Evolutionary conservation across 306 rosid genomes (phyloP).

Genomic region (Sicyos edulis): DNA sequence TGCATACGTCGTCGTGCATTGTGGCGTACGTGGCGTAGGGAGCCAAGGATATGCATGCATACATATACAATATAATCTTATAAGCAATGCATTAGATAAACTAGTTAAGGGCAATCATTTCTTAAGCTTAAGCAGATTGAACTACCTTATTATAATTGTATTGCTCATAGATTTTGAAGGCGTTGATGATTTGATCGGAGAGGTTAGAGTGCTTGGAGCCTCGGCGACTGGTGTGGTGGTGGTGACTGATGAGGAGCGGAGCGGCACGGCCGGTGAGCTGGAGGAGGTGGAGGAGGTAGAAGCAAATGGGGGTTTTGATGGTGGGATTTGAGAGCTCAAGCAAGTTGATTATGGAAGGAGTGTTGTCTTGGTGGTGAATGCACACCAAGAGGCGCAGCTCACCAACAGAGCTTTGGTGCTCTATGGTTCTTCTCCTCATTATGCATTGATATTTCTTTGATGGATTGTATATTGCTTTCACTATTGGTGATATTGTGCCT

Average conservation of each 20-base stretch:
- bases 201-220: neutral
- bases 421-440: constrained; percentile 37
- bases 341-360: constrained; percentile 44
- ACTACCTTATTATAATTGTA: constrained; percentile 7
- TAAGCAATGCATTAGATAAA: too few species aligned
- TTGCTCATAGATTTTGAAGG: constrained; percentile 36
- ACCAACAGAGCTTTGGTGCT: constrained; percentile 22
- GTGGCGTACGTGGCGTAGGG: constrained; percentile 49
- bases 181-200: constrained; percentile 34
- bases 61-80: too few species aligned
- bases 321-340: constrained; percentile 47
- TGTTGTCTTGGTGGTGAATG: constrained; percentile 36
- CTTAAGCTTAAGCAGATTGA: too few species aligned
- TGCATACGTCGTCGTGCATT: constrained; percentile 60
- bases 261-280: constrained; percentile 38
- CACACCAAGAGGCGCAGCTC: constrained; percentile 43
- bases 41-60: constrained; percentile 32
- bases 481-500: constrained; percentile 31
- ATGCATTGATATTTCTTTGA: constrained; percentile 35
- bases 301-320: constrained; percentile 32
- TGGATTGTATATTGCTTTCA: constrained; percentile 48
- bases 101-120: too few species aligned
- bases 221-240: constrained; percentile 14
- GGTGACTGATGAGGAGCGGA: constrained; percentile 39
- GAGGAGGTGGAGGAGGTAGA: constrained; percentile 43